Conservation (phyloP, 805 yeast genomes). For the Scheffersomyces amazonensis region DNA sequence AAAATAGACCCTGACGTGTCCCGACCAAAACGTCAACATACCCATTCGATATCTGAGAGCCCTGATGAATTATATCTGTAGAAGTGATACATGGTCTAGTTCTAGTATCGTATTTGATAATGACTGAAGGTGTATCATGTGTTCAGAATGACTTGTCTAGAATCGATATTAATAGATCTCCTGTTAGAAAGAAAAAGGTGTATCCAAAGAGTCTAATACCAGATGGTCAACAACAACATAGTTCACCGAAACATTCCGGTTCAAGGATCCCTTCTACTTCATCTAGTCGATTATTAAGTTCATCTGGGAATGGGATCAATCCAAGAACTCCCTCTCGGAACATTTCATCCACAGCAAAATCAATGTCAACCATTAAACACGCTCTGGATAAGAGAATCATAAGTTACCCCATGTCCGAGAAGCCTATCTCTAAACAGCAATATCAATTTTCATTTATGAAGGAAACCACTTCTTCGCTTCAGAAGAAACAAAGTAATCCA, state of each 20-base stretch:
- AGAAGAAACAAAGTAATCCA: slow-evolving; percentile 20
- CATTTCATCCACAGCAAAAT: slow-evolving; percentile 7
- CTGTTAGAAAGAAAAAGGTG: slow-evolving; percentile 17
- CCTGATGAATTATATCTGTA: too few relatives aligned
- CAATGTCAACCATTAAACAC: slow-evolving; percentile 10
- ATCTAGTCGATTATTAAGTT: background rate
- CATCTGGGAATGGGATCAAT: background rate
- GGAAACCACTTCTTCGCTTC: slow-evolving; percentile 36
- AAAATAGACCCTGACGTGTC: too few relatives aligned
- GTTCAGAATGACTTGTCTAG: slow-evolving; percentile 17
- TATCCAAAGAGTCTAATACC: slow-evolving; percentile 10
- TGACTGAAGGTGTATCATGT: background rate
- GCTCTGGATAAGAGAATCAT: slow-evolving; percentile 8
- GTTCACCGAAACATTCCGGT: background rate
- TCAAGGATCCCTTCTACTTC: background rate
- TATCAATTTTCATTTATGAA: slow-evolving; percentile 36
- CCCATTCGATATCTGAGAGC: too few relatives aligned
- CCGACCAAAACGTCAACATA: too few relatives aligned
- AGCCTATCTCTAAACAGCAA: slow-evolving; percentile 9
- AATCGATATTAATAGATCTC: slow-evolving; percentile 24
- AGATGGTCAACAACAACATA: background rate
- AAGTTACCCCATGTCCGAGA: slow-evolving; percentile 18
- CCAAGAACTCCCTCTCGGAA: slow-evolving; percentile 18
- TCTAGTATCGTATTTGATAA: too few relatives aligned
- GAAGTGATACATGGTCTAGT: too few relatives aligned